Evolutionary conservation across 805 yeast genomes (phyloP), one percentile per base, ranked within the genome.

Genomic region (Cyberlindnera maritima): DNA sequence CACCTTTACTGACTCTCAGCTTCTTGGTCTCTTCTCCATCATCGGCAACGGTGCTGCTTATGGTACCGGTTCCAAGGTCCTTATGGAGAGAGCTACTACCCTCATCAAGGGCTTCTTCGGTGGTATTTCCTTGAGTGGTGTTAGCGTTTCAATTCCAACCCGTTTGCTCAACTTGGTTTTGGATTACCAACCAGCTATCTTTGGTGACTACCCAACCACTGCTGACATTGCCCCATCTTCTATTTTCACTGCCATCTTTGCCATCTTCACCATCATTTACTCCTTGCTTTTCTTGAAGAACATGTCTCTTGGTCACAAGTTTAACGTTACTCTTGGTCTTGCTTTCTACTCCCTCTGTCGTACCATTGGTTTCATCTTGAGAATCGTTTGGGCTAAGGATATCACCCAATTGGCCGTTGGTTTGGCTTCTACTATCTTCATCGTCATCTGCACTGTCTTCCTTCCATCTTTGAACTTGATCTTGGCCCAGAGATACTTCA

Each of bases 401-500:
- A 56, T 77, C 15, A 62, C 75, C 26, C 58, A 61, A 32, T 61
- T 81, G 32, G 63, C 65, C 15, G 53, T 68, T 29, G 92, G 88
- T 40, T 67, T 85, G 43, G 67, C 81, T 4, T 71, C 80, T 4
- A 80, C 77, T 32, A 79, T 83, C 37, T 73, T 85, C 46, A 60
- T 79, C 23, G 74, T 80, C 52, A 66, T 82, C 18, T 80, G 88
- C n/a, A 75, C 81, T 15, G 76, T 81, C 20, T 62, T 80, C 37
- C 60, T 85, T 42, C 77, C 80, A 39, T 72, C 85, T 6, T 69
- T 81, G 58, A 82, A 81, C 58, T 71, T 83, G 64, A 75, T 83
- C 23, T 65, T 85, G 47, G 88, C 88, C 10, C 90, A 84, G 64
- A 76, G 91, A 62, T 67, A 83, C 25, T 83, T 83, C 67, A 82